Evolutionary conservation across 768 basidiomycete species (phyloP), one percentile per base, ranked within the genome.

Genomic region (Leccinellum albellum): DNA sequence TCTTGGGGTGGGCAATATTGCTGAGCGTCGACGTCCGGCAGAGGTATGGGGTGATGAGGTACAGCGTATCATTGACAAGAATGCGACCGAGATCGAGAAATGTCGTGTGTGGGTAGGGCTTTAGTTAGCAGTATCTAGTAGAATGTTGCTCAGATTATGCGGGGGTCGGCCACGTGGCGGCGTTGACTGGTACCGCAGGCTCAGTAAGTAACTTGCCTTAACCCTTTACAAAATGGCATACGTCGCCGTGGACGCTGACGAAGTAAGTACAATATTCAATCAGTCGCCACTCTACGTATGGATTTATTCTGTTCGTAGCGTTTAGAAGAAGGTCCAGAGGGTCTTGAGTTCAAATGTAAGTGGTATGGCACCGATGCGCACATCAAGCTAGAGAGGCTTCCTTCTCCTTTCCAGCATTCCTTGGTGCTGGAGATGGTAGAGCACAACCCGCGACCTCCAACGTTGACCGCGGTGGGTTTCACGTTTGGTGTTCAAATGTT

Each of bases 41-140:
- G 82, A 82, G 51, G 76, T 91, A 7, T 94, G 91, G 91, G 91
- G 89, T 2, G 66, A 74, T 15, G 84, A 86, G 47, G 82, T 82
- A 15, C 78, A 78, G 55, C 73, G 73, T 21, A 70, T 88, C 3
- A 87, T 95, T 3, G 70, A 78, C 57, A 78, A 78, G 59, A 73
- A 89, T 59, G 73, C 72, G 54, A 76, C 76, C 53, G 91, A 95
- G 68, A 78, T 89, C 23, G 73, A 76, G 60, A 75, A 74, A 64
- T 75, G 80, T 44, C 74, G 78, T 53, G 75, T 79, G 37, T 89
- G 86, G 86, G 75, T 83, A 2, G 66, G 70, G 13, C 53, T 64
- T 31, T 63, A 56, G 20, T n/a, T 47, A 9, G 26, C 2, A n/a
- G n/a, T n/a, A n/a, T n/a, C n/a, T n/a, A n/a, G n/a, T n/a, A n/a